These are phyloP conservation scores for Colletotrichum euphorbiae DNA, from an alignment of 2,329 filamentous ascomycete genomes.

Conservation along the genomic window DNA sequence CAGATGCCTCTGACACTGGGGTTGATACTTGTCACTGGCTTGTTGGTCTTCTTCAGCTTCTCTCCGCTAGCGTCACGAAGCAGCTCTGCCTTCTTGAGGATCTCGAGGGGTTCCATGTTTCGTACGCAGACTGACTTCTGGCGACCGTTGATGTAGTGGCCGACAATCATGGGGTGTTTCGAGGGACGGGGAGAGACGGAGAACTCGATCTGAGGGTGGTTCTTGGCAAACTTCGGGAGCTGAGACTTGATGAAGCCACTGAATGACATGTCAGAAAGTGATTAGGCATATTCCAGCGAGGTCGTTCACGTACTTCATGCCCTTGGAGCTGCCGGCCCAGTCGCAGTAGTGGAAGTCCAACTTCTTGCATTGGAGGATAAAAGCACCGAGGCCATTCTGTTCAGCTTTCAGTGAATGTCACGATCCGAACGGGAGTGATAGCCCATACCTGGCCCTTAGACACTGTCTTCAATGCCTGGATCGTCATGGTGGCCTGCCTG, in stretches of 20 bases:
- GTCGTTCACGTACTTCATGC: constrained; percentile 80
- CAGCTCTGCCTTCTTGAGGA: constrained; percentile 82
- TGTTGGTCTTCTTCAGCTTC: constrained; percentile 73
- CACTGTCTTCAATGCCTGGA: constrained; percentile 64
- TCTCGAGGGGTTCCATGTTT: constrained; percentile 83
- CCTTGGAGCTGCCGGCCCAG: constrained; percentile 90
- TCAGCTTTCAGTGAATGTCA: neutral
- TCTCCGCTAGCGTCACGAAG: constrained; percentile 81
- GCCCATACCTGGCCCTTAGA: constrained; percentile 64
- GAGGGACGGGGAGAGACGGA: constrained; percentile 89
- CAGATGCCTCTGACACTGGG: constrained; percentile 76
- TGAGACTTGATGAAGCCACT: constrained; percentile 85
- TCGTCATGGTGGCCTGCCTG: constrained; percentile 58
- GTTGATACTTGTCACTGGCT: constrained; percentile 73
- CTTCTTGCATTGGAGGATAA: constrained; percentile 96
- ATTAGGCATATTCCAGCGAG: neutral
- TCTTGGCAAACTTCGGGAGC: constrained; percentile 81
- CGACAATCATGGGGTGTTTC: constrained; percentile 89
- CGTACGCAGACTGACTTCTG: constrained; percentile 89
- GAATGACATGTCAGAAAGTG: constrained; percentile 44
- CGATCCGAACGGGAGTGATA: neutral
- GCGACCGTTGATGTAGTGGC: constrained; percentile 91
- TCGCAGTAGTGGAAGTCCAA: constrained; percentile 98
- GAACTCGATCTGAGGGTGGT: constrained; percentile 91
- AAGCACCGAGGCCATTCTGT: constrained; percentile 95